Evolutionary conservation across 2,329 filamentous ascomycete genomes (phyloP), one percentile per base, ranked within the genome.

Genomic region (Didymella glomerata): DNA sequence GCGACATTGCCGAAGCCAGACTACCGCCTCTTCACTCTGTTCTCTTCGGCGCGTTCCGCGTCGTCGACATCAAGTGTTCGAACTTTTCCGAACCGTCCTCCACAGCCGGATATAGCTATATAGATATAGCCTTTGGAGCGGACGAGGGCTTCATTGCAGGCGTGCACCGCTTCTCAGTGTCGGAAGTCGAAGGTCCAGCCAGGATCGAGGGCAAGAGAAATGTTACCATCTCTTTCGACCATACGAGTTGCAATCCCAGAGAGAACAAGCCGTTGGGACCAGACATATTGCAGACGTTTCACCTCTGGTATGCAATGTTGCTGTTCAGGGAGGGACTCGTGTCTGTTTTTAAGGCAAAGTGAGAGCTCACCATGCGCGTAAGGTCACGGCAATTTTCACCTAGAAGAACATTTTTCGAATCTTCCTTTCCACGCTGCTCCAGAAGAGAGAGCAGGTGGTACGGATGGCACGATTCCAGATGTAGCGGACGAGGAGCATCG

Each of bases 151-250:
- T 44, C n/a, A 50, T 62, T 16, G 51, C 54, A 20, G 60, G 60
- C 14, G 54, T 55, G 7, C 50, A 62, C 40, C 47, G 60, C 41
- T 62, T 62, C 30, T 55, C 30, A 2, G 50, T 62, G 6, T 55
- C 28, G n/a, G 27, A 48, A n/a, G 4, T 45, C 41, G 27, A 53
- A 2, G 14, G 22, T 46, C 13, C 14, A 46, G 36, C 45, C 7
- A n/a, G 7, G 3, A 18, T 7, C 7, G 24, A 40, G 10, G 32
- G 42, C 4, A 34, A 22, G 2, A 48, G 28, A 48, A n/a, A 2
- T 25, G 27, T 54, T n/a, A 25, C 36, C 14, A 32, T 54, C 20
- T 18, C 9, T 2, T 48, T 48, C 22, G 47, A 48, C 2, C 50
- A 55, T 28, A 28, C 48, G 11, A 34, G 54, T 1, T 62, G 54